These are phyloP conservation scores for Candida germanica DNA, from an alignment of 805 yeast species.

Conservation along the genomic window DNA sequence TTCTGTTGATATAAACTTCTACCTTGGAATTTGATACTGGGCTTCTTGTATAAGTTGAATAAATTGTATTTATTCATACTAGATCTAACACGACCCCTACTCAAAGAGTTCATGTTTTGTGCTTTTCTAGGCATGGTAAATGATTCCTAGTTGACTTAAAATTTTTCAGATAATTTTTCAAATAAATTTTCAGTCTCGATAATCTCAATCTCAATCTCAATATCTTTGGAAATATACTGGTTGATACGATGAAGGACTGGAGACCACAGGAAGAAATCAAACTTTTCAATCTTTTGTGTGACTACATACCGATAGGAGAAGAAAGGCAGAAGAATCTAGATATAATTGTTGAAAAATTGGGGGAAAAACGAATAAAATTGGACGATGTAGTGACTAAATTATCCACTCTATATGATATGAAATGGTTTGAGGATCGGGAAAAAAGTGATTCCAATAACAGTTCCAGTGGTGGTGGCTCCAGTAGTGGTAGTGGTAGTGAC, in stretches of 20 bases:
- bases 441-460: constrained; percentile 36
- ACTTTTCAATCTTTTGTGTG: constrained; percentile 59
- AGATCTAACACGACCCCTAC: constrained; percentile 75
- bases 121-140: constrained; percentile 59
- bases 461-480: constrained; percentile 7
- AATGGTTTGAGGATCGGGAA: constrained; percentile 38
- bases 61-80: constrained; percentile 90
- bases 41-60: constrained; percentile 81
- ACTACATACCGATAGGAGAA: constrained; percentile 65
- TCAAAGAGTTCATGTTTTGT: constrained; percentile 51
- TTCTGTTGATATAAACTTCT: constrained; percentile 86
- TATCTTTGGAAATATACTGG: constrained; percentile 1
- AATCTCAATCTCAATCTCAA: too few species aligned
- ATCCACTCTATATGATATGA: constrained; percentile 50
- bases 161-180: too few species aligned
- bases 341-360: constrained; percentile 38
- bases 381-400: constrained; percentile 60
- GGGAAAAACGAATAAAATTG: constrained; percentile 22
- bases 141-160: neutral
- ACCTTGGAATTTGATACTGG: constrained; percentile 49
- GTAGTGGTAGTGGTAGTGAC: neutral
- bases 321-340: constrained; percentile 43
- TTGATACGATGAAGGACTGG: constrained; percentile 41
- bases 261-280: constrained; percentile 57
- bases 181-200: neutral